A percentile compares a stretch with the other conserved stretches of the same genome.
These are phyloP conservation scores for Triangularia verruculosa DNA, from an alignment of 2,329 filamentous ascomycete species.

Conservation along the genomic window DNA sequence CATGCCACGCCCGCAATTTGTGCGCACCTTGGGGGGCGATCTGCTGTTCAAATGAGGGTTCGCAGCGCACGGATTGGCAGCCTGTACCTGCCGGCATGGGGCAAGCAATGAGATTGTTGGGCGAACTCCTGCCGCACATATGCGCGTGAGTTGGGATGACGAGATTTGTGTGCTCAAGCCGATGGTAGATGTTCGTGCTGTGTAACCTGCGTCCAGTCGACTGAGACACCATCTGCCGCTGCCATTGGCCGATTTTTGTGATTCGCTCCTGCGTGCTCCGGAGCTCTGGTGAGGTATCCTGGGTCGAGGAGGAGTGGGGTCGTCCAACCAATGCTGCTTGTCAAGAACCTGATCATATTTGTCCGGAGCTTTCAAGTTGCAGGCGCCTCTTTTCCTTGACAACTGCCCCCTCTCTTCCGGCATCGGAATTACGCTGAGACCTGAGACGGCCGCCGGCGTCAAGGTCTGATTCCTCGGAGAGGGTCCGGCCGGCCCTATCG, in stretches of 20 bases:
- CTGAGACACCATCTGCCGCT: background rate
- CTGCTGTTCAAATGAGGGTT: background rate
- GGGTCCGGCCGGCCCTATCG: background rate
- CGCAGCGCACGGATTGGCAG: background rate
- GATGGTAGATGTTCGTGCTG: background rate
- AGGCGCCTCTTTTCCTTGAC: background rate
- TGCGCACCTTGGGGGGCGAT: constrained; percentile 15
- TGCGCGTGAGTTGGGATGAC: constrained; percentile 17
- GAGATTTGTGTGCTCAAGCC: constrained; percentile 10
- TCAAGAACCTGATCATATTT: background rate
- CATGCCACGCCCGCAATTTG: constrained; percentile 12
- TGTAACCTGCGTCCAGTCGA: background rate
- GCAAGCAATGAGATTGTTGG: background rate
- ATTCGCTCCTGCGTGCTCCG: constrained; percentile 3
- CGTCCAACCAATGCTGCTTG: background rate
- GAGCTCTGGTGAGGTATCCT: background rate
- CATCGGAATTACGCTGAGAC: background rate
- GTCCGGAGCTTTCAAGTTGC: background rate
- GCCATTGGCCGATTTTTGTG: background rate
- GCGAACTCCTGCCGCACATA: constrained; percentile 13
- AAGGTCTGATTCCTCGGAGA: background rate
- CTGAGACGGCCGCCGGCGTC: constrained; percentile 1
- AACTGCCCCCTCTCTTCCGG: background rate
- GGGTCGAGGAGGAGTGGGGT: background rate
- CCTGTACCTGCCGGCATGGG: background rate